Base-by-base conservation (phyloP, 257 asterid genomes). In the Euphrasia confusa region DNA sequence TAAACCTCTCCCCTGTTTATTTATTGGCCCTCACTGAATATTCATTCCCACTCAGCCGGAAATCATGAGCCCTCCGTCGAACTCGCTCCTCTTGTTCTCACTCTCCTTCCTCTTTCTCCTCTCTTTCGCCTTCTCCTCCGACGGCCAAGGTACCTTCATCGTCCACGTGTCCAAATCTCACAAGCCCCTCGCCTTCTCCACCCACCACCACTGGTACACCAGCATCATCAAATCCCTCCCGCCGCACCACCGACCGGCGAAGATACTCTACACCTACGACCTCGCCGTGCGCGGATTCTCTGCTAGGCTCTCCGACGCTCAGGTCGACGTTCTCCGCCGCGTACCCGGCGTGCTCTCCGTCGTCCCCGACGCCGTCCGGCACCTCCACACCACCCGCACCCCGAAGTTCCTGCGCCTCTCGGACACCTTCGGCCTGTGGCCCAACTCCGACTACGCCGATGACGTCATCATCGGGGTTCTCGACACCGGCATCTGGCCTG, bases 401-500 rank as follows among this genome's bases (percentile, higher is more conserved):
- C 96, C 99, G 1, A 72, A 64, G 10, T 92, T 92, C 64, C 64
- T 92, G 0, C 91, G 93, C 2, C 74, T 92, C 4, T 79, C 74
- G 0, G 94, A 84, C 33, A 66, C 84, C n/a, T 84, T 69, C 48
- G 97, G 99, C 0, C 54, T 92, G 11, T 92, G 99, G 99, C 97
- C 97, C 0, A 75, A 89, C 56, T 70, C 97, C 0, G 82, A 83
- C 32, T 92, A 92, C 40, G 97, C 95, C 0, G 96, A 84, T 27
- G 97, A 89, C 61, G 90, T 92, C 33, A 83, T 89, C 63, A 44
- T 92, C 13, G 97, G 97, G 2, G 77, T 92, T 13, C 79, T 92
- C 2, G 99, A 92, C 56, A 92, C 99, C 1, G 99, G 99, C 2
- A 89, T 92, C 67, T 92, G 97, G 96, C 99, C 97, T 8, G 90